Percentiles rank a stretch among this genome's conserved stretches.
Evolutionary conservation across 164 flowering plant species (phyloP).

Genomic region (Sedum album): DNA sequence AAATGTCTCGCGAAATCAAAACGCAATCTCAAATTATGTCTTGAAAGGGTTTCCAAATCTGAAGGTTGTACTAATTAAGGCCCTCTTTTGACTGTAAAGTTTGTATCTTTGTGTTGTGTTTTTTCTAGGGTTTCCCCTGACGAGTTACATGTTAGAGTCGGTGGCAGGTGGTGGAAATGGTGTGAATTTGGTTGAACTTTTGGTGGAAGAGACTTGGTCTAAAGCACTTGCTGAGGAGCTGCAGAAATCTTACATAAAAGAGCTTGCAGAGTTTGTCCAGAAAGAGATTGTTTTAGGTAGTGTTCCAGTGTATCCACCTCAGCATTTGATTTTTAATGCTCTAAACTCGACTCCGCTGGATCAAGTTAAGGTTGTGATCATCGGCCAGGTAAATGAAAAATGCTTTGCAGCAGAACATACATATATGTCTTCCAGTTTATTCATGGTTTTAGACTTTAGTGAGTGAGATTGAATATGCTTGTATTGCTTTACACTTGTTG

Average conservation of each 20-base stretch:
- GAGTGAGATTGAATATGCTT: no score
- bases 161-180: constrained; percentile 37
- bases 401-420: neutral
- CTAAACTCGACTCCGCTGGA: constrained; percentile 78
- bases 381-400: constrained; percentile 59
- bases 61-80: constrained; percentile 21
- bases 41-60: constrained; percentile 39
- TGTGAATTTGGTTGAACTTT: constrained; percentile 60
- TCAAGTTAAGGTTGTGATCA: constrained; percentile 69
- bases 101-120: constrained; percentile 3
- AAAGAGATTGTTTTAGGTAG: constrained; percentile 39
- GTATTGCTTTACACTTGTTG: neutral
- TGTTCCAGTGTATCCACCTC: constrained; percentile 75
- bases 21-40: constrained; percentile 54
- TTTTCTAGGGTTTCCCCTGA: neutral
- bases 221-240: constrained; percentile 66
- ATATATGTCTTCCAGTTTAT: no score
- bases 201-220: constrained; percentile 89
- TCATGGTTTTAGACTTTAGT: no score
- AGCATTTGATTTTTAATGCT: constrained; percentile 78
- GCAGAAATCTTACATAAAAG: constrained; percentile 64
- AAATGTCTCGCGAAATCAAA: constrained; percentile 53
- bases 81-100: neutral
- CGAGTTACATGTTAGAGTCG: neutral
- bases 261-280: constrained; percentile 52